A percentile compares a stretch with the other conserved stretches of the same genome.
phyloP scores from a whole-genome alignment of 345 rosid species.

The Melaleuca quinquenervia region DNA sequence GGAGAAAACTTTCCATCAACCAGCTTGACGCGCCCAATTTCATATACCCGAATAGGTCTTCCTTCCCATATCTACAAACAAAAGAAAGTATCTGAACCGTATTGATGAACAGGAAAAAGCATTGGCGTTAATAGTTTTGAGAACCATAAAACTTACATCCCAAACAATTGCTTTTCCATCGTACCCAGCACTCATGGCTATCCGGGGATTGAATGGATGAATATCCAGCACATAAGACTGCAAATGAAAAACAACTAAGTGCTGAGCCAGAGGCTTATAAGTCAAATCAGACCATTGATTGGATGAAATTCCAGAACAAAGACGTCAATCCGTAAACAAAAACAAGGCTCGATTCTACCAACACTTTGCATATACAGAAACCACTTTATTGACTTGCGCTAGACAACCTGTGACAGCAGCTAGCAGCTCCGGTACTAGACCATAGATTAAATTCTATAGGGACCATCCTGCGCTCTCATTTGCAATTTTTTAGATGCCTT shows the following conservation, averaged over 20 bases:
- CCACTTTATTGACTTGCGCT: neutral
- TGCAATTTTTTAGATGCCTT: neutral
- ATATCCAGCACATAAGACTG: constrained; percentile 99
- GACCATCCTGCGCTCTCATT: neutral
- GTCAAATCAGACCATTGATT: neutral
- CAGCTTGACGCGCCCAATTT: constrained; percentile 83
- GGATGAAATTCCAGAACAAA: neutral
- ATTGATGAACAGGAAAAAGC: neutral
- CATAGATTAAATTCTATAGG: neutral
- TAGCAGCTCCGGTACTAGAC: neutral
- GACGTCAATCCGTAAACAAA: neutral
- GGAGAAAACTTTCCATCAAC: constrained; percentile 99
- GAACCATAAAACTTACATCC: constrained; percentile 76
- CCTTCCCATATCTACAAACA: constrained; percentile 93
- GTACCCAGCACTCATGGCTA: constrained; percentile 99
- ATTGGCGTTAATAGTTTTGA: neutral
- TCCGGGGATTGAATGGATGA: constrained; percentile 96
- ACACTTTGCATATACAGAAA: neutral
- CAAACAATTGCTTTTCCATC: constrained; percentile 95
- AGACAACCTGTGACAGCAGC: neutral
- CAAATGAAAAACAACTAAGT: constrained; percentile 9
- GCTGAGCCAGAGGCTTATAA: constrained; percentile 7
- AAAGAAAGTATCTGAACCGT: constrained; percentile 2
- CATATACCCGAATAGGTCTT: constrained; percentile 69
- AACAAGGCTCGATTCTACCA: neutral